These are phyloP conservation scores for Beta corolliflora DNA, from an alignment of 179 eudicot species.

Conservation along the genomic window DNA sequence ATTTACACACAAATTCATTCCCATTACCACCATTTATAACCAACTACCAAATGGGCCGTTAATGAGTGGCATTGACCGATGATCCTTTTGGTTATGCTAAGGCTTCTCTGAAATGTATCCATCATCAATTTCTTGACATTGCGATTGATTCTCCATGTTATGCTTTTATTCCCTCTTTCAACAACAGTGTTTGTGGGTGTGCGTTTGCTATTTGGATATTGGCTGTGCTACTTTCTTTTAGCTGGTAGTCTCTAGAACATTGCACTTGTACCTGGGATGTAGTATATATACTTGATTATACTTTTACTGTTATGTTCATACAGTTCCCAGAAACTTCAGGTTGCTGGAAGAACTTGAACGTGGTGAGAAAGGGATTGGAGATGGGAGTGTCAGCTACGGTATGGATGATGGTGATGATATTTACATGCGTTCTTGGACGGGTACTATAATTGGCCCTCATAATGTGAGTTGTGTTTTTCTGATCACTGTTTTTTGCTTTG, in stretches of 20 bases:
- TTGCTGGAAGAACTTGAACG: constrained; percentile 76
- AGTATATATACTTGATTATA: constrained; percentile 1
- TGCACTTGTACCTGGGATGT: not conserved
- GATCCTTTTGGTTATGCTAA: not conserved
- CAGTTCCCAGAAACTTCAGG: constrained; percentile 72
- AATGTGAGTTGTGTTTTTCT: constrained; percentile 41
- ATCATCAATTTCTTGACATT: not conserved
- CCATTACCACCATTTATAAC: no score
- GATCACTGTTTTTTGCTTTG: not conserved
- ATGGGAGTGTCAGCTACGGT: constrained; percentile 74
- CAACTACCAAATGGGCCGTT: no score
- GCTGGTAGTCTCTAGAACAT: not conserved
- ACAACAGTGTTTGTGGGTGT: not conserved
- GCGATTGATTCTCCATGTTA: not conserved
- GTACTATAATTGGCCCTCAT: constrained; percentile 70
- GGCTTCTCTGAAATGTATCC: not conserved
- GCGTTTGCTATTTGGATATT: not conserved
- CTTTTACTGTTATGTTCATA: constrained; percentile 10
- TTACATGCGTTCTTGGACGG: constrained; percentile 78
- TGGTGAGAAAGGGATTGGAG: constrained; percentile 77
- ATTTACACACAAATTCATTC: no score
- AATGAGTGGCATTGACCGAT: not conserved
- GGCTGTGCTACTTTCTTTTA: not conserved
- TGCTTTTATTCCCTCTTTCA: not conserved
- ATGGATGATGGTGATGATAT: constrained; percentile 78